Conservation (phyloP, 1,139 yeast genomes). For the Candida sp. region DNA sequence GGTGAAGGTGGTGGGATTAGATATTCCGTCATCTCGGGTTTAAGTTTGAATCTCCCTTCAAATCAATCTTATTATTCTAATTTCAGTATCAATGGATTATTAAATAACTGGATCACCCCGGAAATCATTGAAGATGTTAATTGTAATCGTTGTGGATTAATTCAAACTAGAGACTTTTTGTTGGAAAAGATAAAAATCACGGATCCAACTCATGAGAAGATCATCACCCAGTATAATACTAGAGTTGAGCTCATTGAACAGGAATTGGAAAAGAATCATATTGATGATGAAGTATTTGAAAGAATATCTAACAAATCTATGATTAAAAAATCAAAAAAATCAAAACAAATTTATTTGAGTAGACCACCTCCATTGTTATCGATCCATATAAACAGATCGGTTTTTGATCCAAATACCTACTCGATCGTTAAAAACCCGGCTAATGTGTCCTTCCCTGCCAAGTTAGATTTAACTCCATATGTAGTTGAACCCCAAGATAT, state of each 20-base stretch:
- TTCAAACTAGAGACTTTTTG: slow-evolving; percentile 55
- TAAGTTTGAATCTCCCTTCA: slow-evolving; percentile 64
- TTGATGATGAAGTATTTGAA: slow-evolving; percentile 77
- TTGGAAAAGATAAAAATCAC: slow-evolving; percentile 22
- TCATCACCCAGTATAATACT: slow-evolving; percentile 40
- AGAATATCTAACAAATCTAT: slow-evolving; percentile 71
- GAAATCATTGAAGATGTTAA: slow-evolving; percentile 91
- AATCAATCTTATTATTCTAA: slow-evolving; percentile 31
- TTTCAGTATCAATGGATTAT: slow-evolving; percentile 51
- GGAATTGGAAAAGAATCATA: slow-evolving; percentile 62
- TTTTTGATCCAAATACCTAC: slow-evolving; percentile 84
- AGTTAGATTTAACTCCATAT: slow-evolving; percentile 63
- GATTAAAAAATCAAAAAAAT: slow-evolving; percentile 73
- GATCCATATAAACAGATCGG: slow-evolving; percentile 87
- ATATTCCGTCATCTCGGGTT: slow-evolving; percentile 75
- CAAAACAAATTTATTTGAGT: slow-evolving; percentile 76
- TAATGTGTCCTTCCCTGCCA: slow-evolving; percentile 70
- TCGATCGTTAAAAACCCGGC: slow-evolving; percentile 82
- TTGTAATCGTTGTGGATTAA: slow-evolving; percentile 85
- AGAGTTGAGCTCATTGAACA: slow-evolving; percentile 55
- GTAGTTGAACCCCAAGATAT: slow-evolving; percentile 69
- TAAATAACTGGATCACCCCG: slow-evolving; percentile 72
- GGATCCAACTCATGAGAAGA: slow-evolving; percentile 33
- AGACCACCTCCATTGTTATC: slow-evolving; percentile 84
- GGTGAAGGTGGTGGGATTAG: slow-evolving; percentile 94